Evolutionary conservation across 2,329 filamentous ascomycete species (phyloP), one percentile per base, ranked within the genome.

Genomic region (Colletotrichum kahawae): DNA sequence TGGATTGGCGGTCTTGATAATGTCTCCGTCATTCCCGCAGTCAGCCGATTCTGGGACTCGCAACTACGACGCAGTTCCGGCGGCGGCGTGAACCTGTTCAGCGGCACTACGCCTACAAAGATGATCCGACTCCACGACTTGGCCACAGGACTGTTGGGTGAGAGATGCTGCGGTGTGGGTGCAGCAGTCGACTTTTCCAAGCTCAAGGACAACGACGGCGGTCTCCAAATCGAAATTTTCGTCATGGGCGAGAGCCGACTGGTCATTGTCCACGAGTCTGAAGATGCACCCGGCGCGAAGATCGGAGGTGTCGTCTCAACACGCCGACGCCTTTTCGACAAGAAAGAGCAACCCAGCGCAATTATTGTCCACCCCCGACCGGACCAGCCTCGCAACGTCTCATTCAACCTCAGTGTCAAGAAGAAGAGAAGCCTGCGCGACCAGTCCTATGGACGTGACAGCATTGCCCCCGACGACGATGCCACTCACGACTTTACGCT

Each of bases 21-120:
- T 36, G 88, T 92, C 29, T 90, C 88, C 29, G 86, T 91, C 31
- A 89, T 92, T 63, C 89, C 90, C 1, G 86, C 86, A 1, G 83
- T 92, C 8, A 83, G 88, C 7, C 87, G 87, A 16, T 92, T 92
- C 82, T 92, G 90, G 90, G 90, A 92, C 43, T 87, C 90, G 1
- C 90, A 92, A 77, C 84, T 90, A 13, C 88, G 89, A 14, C 88
- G 87, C 76, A 85, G 86, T 16, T 83, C 83, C 9, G 87, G 87
- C n/a, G 87, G 87, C 14, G 87, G 88, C 2, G 87, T 88, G 8
- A 90, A 90, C 70, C 82, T 91, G 4, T 92, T 92, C 77, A 89
- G 88, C 73, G 89, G 89, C 62, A 84, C 88, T 0, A 89, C 90
- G 70, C 88, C 89, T 0, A 87, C 87, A 2, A 86, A 88, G 63